Base-by-base conservation (phyloP, 2,329 filamentous ascomycete genomes). In the Fusarium guadeloupense region DNA sequence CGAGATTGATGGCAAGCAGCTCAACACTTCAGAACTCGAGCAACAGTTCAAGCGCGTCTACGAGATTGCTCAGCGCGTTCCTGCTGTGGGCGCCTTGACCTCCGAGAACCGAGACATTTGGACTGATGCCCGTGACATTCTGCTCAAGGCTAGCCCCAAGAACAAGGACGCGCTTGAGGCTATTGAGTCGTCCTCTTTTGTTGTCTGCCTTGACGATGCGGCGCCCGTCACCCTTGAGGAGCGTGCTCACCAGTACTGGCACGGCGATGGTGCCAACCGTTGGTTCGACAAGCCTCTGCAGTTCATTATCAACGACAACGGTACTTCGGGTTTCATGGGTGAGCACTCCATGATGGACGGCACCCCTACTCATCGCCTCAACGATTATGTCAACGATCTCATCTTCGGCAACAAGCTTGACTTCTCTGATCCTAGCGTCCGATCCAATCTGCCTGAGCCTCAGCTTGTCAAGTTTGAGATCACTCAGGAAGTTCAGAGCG, bases 311-410 rank as follows among this genome's bases (percentile, higher is more conserved):
- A 97, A 97, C 77, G 93, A 99, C 75, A 99, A 99, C 76, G 95
- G 95, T 69, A 96, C 95, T 8, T 91, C 95, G 3, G 95, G 95
- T 59, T 99, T 99, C 84, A 94, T 93, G 84, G 95, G 95, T 72
- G 95, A 99, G 80, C 95, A 99, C 84, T 96, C 91, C 71, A 98
- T 99, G 95, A 99, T 99, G 96, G 95, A 99, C 75, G 95, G 96
- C 64, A 99, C 95, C 7, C 93, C 96, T 1, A 99, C 96, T 3
- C 95, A 98, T 79, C 90, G 96, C 38, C 85, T 99, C 14, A 99
- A 97, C 77, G 95, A 99, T 83, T 95, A 93, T 73, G 85, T 96
- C 74, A 96, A 94, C 80, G 88, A 91, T 74, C 85, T 91, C 72
- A 97, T 98, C 76, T 93, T 97, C 79, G 89, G 89, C 80, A 94